Percentiles rank a stretch among this genome's conserved stretches.
Evolutionary conservation across 208 protist genomes (phyloP).

Genomic region (Crithidia expoeki): DNA sequence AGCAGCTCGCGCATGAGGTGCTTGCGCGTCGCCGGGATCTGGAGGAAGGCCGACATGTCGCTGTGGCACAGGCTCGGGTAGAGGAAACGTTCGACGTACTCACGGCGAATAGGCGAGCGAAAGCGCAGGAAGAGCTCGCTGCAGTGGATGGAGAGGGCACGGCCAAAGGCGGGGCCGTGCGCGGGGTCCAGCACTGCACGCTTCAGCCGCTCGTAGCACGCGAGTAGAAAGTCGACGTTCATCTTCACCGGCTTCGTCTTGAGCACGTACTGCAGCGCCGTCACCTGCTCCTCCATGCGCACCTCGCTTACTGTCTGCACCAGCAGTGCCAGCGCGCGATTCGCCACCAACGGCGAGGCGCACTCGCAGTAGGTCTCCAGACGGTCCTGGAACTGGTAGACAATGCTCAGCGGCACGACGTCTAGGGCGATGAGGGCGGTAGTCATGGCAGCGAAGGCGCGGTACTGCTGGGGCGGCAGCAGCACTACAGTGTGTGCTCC

Average conservation of each 20-base stretch:
- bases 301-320: slow-evolving; percentile 74
- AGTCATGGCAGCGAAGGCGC: slow-evolving; percentile 74
- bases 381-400: slow-evolving; percentile 87
- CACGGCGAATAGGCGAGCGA: slow-evolving; percentile 88
- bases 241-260: slow-evolving; percentile 73
- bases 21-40: slow-evolving; percentile 68
- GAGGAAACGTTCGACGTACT: slow-evolving; percentile 89
- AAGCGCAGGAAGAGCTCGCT: slow-evolving; percentile 90
- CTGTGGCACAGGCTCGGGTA: slow-evolving; percentile 84
- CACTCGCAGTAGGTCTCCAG: slow-evolving; percentile 73
- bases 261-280: slow-evolving; percentile 79
- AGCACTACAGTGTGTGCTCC: slow-evolving; percentile 84
- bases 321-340: slow-evolving; percentile 80
- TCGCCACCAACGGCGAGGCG: slow-evolving; percentile 75
- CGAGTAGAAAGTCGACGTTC: slow-evolving; percentile 89
- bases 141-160: slow-evolving; percentile 85
- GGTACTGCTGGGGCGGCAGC: slow-evolving; percentile 82
- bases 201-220: slow-evolving; percentile 90
- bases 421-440: slow-evolving; percentile 61
- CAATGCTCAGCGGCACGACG: slow-evolving; percentile 66
- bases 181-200: slow-evolving; percentile 68
- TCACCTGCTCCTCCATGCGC: slow-evolving; percentile 80
- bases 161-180: slow-evolving; percentile 68
- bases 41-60: slow-evolving; percentile 78
- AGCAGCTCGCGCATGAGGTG: slow-evolving; percentile 82